Conservation (phyloP, 169 alveolate species). For the Plasmodium ovale region DNA sequence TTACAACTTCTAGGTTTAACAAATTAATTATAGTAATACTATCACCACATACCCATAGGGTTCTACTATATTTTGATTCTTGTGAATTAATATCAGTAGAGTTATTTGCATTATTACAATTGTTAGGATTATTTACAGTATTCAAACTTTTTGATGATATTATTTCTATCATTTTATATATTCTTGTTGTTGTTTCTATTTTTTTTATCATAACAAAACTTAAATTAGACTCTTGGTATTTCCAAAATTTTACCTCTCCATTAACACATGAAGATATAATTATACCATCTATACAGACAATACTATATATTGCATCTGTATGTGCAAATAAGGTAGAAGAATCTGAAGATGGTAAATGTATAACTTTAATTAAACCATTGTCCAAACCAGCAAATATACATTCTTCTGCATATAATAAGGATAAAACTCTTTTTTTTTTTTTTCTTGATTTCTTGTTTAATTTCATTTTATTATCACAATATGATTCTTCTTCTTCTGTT, state of each 20-base stretch:
- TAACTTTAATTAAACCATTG: conserved; percentile 67
- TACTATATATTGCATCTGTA: conserved; percentile 70
- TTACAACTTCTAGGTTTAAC: conserved; percentile 59
- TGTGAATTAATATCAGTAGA: not conserved
- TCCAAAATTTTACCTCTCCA: conserved; percentile 78
- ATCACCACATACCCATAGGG: conserved; percentile 76
- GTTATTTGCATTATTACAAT: conserved; percentile 1
- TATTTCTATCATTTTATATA: conserved; percentile 72
- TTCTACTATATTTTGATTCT: conserved; percentile 45
- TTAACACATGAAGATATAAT: conserved; percentile 58
- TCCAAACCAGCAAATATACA: conserved; percentile 77
- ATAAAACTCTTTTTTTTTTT: conserved; percentile 60
- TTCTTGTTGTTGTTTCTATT: conserved; percentile 72
- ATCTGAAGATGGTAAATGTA: conserved; percentile 77
- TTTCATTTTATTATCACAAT: conserved; percentile 45
- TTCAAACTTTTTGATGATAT: conserved; percentile 19
- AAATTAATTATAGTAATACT: conserved; percentile 70
- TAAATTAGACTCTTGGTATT: conserved; percentile 50
- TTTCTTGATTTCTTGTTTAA: conserved; percentile 40
- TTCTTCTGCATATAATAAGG: conserved; percentile 76
- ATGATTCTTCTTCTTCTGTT: conserved; percentile 71
- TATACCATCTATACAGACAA: conserved; percentile 73
- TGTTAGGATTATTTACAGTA: conserved; percentile 2
- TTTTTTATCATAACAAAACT: conserved; percentile 68
- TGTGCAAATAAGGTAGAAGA: conserved; percentile 72